Evolutionary conservation across 2,329 filamentous ascomycete species (phyloP).

Genomic region (Sporothrix mexicana): DNA sequence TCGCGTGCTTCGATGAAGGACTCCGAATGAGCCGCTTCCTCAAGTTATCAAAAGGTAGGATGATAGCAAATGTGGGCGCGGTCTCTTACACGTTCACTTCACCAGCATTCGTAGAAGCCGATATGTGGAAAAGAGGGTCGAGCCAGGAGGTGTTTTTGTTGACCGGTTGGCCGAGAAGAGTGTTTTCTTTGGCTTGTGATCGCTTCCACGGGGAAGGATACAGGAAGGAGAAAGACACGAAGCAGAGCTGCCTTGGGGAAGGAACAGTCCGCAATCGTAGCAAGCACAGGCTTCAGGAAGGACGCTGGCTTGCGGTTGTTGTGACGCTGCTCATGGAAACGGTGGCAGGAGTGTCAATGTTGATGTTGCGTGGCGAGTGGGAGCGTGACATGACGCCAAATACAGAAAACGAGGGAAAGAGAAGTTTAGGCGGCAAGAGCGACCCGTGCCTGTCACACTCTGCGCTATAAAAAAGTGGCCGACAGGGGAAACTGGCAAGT

Average conservation of each 20-base stretch:
- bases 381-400: constrained; percentile 35
- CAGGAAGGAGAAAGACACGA: not conserved
- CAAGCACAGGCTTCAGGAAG: not conserved
- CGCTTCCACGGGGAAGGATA: not conserved
- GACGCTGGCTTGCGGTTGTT: not conserved
- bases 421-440: constrained; percentile 29
- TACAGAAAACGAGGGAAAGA: constrained; percentile 17
- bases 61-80: not conserved
- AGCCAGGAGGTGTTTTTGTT: not conserved
- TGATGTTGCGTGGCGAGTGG: constrained; percentile 22
- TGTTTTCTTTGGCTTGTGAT: constrained; percentile 31
- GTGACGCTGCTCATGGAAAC: not conserved
- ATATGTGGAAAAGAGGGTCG: not conserved
- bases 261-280: not conserved
- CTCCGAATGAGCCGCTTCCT: not conserved
- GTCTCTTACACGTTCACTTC: not conserved
- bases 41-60: not conserved
- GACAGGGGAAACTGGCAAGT: not conserved
- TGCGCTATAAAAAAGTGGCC: constrained; percentile 3
- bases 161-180: not conserved
- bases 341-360: constrained; percentile 10
- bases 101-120: not conserved
- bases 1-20: constrained; percentile 21
- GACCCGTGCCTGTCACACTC: constrained; percentile 19
- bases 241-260: not conserved